Evolutionary conservation across 371 early-diverging fungal genomes (phyloP), one percentile per base, ranked within the genome.

Genomic region (Entomophthora muscae): DNA sequence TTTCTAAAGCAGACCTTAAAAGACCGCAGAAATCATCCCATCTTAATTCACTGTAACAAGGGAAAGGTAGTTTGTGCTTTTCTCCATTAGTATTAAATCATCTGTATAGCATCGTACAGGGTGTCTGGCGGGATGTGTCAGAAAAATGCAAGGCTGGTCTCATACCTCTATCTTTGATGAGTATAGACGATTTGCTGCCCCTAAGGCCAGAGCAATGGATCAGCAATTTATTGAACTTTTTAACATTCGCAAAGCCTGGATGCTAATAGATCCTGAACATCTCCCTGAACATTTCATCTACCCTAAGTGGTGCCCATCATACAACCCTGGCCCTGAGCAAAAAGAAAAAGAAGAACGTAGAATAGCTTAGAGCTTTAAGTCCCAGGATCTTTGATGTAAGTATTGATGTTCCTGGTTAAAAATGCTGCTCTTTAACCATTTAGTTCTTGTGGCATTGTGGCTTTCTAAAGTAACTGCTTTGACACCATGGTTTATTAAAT

Each of bases 221-320:
- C 95, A 95, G 69, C 96, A 95, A 70, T 96, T 95, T 69, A 95
- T 96, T 52, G 97, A 96, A 67, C 78, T 96, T 32, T 96, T 93
- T 75, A 93, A 95, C 65, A 71, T 83, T 5, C 71, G 83, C 24
- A 82, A 87, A 53, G 95, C 93, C 3, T 80, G 87, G 80, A 76
- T 78, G 26, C 72, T 80, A 5, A 78, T 87, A 12, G 87, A 92
- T 67, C 69, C 68, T 28, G 57, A 69, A 1, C 73, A 78, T 65
- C 52, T 90, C 58, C 93, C 95, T 1, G 77, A 65, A 28, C 31
- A 29, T 21, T 57, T 57, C 22, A 57, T 17, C 28, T 22, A 22
- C 12, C 57, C 57, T 13, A 26, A 57, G 29, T 26, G 21, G 7
- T 53, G 54, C n/a, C n/a, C n/a, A n/a, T n/a, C n/a, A n/a, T n/a